These are phyloP conservation scores for Apodospora peruviana DNA, from an alignment of 495 filamentous ascomycete species.

Conservation along the genomic window DNA sequence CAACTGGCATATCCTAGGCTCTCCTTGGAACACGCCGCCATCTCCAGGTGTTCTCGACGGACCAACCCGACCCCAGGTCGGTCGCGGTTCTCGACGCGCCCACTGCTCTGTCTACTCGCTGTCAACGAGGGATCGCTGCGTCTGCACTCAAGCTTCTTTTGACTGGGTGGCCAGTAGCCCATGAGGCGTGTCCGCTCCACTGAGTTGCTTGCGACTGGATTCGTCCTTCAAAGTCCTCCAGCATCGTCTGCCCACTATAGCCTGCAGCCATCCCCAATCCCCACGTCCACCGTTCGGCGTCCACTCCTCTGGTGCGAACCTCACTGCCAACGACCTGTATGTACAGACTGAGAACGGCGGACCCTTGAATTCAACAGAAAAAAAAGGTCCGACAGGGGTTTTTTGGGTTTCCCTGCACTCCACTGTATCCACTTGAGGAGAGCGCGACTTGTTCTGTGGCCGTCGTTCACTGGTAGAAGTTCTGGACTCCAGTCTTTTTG, in stretches of 20 bases:
- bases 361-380: constrained; percentile 14
- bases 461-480: constrained; percentile 19
- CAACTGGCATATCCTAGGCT: constrained; percentile 9
- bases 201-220: constrained; percentile 1
- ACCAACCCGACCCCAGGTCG: constrained; percentile 11
- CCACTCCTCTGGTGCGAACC: background rate
- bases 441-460: constrained; percentile 13
- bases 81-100: constrained; percentile 19
- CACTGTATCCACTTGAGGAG: constrained; percentile 12
- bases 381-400: background rate
- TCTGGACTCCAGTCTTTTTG: constrained; percentile 7
- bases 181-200: constrained; percentile 1
- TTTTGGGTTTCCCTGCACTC: constrained; percentile 8
- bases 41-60: constrained; percentile 1
- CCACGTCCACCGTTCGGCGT: background rate
- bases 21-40: constrained; percentile 11
- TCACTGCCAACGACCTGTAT: background rate
- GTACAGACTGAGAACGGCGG: constrained; percentile 4
- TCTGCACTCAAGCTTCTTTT: constrained; percentile 1
- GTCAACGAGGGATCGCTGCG: constrained; percentile 7
- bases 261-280: constrained; percentile 7
- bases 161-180: constrained; percentile 2
- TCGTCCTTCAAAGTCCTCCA: constrained; percentile 3
- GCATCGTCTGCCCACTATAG: constrained; percentile 8
- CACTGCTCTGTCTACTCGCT: constrained; percentile 6